Percentiles rank a stretch among this genome's conserved stretches.
These are phyloP conservation scores for Thielaviopsis populi DNA, from an alignment of 2,329 filamentous ascomycete genomes.

Conservation along the genomic window DNA sequence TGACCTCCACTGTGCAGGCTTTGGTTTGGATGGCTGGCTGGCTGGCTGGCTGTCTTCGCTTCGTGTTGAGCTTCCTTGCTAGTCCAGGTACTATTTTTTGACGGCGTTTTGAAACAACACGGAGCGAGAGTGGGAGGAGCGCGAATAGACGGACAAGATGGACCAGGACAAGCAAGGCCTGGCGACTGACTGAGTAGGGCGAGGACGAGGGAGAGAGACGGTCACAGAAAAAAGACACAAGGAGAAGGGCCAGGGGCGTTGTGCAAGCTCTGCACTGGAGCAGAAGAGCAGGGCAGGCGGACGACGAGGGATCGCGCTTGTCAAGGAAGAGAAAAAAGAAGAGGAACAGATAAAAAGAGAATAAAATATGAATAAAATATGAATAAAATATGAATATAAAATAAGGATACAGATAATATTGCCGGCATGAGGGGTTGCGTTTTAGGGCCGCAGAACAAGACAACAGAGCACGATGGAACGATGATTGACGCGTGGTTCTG, in stretches of 20 bases:
- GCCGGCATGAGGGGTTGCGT: too few relatives aligned
- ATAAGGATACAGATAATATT: not conserved
- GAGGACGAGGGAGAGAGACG: not conserved
- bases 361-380: not conserved
- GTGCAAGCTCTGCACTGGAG: not conserved
- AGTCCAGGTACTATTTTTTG: not conserved
- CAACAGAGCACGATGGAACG: too few relatives aligned
- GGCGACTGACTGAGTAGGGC: not conserved
- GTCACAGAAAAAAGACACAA: not conserved
- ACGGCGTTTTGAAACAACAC: not conserved
- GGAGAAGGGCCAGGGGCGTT: not conserved
- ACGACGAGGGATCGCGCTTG: not conserved
- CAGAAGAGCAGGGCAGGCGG: too few relatives aligned
- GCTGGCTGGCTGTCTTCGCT: not conserved
- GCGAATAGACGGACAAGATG: not conserved
- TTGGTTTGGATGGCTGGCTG: not conserved
- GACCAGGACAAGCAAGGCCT: not conserved
- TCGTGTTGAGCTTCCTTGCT: constrained; percentile 2
- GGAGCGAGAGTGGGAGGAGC: not conserved
- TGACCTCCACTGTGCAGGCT: constrained; percentile 13
- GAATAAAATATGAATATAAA: not conserved
- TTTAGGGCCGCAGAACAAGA: too few relatives aligned
- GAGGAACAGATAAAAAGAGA: not conserved
- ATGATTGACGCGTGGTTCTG: too few relatives aligned
- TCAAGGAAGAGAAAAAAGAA: not conserved